Evolutionary conservation across 2,329 filamentous ascomycete genomes (phyloP), one percentile per base, ranked within the genome.

Genomic region (Hypoxylon rubiginosum): DNA sequence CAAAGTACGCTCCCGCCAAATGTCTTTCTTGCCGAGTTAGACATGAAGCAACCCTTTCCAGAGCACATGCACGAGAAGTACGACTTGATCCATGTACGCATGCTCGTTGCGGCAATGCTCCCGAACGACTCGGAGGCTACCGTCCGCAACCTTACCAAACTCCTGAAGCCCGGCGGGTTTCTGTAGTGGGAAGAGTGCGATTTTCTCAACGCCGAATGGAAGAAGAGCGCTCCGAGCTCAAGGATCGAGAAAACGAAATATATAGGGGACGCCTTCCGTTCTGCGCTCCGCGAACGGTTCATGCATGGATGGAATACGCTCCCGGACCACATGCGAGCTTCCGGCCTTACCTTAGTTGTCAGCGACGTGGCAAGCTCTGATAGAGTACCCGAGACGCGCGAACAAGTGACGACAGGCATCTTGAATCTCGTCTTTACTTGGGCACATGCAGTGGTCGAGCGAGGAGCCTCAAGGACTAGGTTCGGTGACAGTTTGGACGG

Each of bases 171-270:
- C n/a, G 24, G 39, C 41, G 55, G 61, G 1, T 65, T 39, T 17
- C 30, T 64, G 26, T 62, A 70, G 34, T 70, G 64, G 64, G 53
- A 60, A 46, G 63, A 68, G 43, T 66, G 67, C 36, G 59, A 68
- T 5, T 67, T 68, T 36, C 9, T 59, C 5, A 49, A 59, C 19
- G 48, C 58, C 7, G 55, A 64, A 36, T 67, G 56, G 49, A 17
- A 54, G 28, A 21, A 50, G 24, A 26, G 19, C 10, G 50, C 8
- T 11, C 41, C 58, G 15, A 36, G 39, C 32, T 24, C 60, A 4
- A 34, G 46, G 0, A n/a, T 46, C 13, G 64, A 64, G 13, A 65
- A 41, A 5, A 34, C 48, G 7, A 56, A 50, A 41, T 15, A 26
- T 13, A 43, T 67, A 3, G 19, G 28, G 1, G 53, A 57, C 17